Percentiles rank a stretch among this genome's conserved stretches.
Evolutionary conservation across 2,329 filamentous ascomycete species (phyloP).

Genomic region (Akanthomyces uredinophilus): DNA sequence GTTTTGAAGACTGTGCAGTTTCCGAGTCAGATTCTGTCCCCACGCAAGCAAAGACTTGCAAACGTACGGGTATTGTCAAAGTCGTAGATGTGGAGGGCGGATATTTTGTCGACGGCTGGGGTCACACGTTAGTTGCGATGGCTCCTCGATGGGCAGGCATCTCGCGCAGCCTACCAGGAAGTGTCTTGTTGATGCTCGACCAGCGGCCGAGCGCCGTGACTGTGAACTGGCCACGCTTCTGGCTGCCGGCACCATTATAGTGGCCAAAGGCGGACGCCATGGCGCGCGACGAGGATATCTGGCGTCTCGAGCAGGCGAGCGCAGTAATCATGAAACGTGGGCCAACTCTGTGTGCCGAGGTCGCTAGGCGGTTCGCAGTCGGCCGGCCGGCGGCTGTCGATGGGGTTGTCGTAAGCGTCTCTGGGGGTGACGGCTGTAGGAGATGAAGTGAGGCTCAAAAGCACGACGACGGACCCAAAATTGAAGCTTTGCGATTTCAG

Average conservation of each 20-base stretch:
- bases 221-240: constrained; percentile 39
- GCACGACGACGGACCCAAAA: background rate
- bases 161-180: constrained; percentile 53
- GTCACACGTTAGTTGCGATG: constrained; percentile 16
- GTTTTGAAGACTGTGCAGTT: constrained; percentile 70
- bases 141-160: background rate
- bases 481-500: background rate
- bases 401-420: background rate
- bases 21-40: constrained; percentile 2
- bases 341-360: background rate
- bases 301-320: constrained; percentile 19
- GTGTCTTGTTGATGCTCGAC: constrained; percentile 69
- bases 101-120: constrained; percentile 61
- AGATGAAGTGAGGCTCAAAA: constrained; percentile 1
- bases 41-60: constrained; percentile 1
- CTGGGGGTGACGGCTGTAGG: too few relatives aligned
- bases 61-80: constrained; percentile 88
- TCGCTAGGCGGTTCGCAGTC: constrained; percentile 1
- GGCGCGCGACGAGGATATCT: constrained; percentile 25
- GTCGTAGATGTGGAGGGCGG: constrained; percentile 85
- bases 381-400: constrained; percentile 6
- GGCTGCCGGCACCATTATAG: constrained; percentile 31
- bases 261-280: constrained; percentile 37
- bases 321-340: constrained; percentile 23
- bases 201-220: constrained; percentile 75